These are phyloP conservation scores for Solanum etuberosum DNA, from an alignment of 257 asterid genomes.

Conservation along the genomic window DNA sequence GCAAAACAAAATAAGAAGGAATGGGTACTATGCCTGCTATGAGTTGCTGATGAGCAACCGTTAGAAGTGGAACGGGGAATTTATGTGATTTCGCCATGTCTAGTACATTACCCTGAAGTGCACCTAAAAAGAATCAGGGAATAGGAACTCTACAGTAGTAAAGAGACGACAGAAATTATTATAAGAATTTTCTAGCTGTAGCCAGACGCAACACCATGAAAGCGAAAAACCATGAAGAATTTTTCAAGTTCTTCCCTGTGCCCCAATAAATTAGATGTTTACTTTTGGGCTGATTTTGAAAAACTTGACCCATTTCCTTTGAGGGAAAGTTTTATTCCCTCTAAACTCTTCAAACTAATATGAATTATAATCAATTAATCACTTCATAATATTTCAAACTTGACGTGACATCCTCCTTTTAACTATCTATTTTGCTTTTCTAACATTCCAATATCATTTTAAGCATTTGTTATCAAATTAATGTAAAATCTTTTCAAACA, in stretches of 20 bases:
- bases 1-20: background rate
- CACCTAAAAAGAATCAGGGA: constrained; percentile 9
- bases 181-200: background rate
- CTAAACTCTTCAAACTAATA: background rate
- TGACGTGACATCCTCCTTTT: background rate
- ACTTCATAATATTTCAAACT: background rate
- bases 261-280: background rate
- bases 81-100: constrained; percentile 60
- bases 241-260: background rate
- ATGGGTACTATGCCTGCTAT: constrained; percentile 56
- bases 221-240: background rate
- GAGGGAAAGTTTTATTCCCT: background rate
- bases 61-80: constrained; percentile 72
- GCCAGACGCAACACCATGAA: background rate
- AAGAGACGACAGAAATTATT: background rate
- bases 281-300: background rate
- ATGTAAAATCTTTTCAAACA: background rate
- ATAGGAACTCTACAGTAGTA: background rate
- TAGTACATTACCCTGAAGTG: constrained; percentile 51
- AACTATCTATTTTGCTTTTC: background rate
- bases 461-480: background rate
- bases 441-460: background rate
- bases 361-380: background rate
- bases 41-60: constrained; percentile 88
- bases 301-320: background rate